Conservation (phyloP, 352 stramenopile genomes). For the Globisporangium okanoganense region DNA sequence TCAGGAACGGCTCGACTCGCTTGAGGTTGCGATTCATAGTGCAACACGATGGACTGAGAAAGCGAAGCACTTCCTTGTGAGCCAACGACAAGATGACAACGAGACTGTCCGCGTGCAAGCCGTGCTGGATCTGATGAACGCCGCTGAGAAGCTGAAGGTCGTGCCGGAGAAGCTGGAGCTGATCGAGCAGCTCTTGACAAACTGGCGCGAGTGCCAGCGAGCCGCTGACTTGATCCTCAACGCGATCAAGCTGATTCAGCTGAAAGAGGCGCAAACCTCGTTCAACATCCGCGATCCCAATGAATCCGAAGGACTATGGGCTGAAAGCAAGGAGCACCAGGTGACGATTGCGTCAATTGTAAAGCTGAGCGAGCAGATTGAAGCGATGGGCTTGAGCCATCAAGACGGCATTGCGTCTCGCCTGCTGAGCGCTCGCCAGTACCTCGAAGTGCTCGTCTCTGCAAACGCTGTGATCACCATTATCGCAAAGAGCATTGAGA, state of each 20-base stretch:
- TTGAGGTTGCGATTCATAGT: conserved; percentile 24
- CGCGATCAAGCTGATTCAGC: conserved; percentile 19
- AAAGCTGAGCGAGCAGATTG: conserved; percentile 1
- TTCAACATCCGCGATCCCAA: conserved; percentile 14
- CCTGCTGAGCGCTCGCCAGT: conserved; percentile 12
- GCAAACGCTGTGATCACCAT: conserved; percentile 15
- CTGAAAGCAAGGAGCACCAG: conserved; percentile 14
- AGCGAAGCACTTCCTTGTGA: conserved; percentile 22
- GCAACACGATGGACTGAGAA: conserved; percentile 24
- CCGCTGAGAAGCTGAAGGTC: conserved; percentile 23
- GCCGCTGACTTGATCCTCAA: conserved; percentile 21
- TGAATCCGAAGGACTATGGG: conserved; percentile 7
- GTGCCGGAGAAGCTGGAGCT: conserved; percentile 18
- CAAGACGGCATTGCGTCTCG: conserved; percentile 7
- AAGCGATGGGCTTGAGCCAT: conserved; percentile 7
- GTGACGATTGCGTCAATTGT: conserved; percentile 11
- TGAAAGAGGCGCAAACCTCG: conserved; percentile 14
- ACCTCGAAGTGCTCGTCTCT: conserved; percentile 15
- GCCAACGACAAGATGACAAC: background rate
- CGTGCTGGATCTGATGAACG: conserved; percentile 20
- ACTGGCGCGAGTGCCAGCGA: conserved; percentile 26
- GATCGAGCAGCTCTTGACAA: conserved; percentile 22
- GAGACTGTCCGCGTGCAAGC: conserved; percentile 9
- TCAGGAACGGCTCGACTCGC: conserved; percentile 22
- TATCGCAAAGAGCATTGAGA: conserved; percentile 11